phyloP scores from a whole-genome alignment of 352 stramenopile genomes.

The Detonula confervacea region DNA sequence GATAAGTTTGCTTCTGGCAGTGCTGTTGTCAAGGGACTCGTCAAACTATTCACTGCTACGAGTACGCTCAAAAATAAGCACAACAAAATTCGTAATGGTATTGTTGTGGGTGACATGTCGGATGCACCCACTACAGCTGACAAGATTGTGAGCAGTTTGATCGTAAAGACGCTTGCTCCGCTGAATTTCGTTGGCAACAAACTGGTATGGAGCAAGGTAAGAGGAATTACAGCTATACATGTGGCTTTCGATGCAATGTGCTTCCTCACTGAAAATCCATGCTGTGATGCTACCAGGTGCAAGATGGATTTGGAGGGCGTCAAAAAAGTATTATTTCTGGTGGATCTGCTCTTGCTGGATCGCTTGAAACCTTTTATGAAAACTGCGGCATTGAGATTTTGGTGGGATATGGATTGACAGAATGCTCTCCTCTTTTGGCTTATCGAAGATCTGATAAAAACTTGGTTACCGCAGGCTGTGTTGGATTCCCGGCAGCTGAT shows the following conservation, averaged over 20 bases:
- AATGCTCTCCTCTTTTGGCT: slow-evolving; percentile 77
- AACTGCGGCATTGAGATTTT: slow-evolving; percentile 74
- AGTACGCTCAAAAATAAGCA: slow-evolving; percentile 60
- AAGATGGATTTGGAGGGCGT: slow-evolving; percentile 82
- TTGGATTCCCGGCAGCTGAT: slow-evolving; percentile 71
- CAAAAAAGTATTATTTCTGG: slow-evolving; percentile 81
- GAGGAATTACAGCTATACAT: too few species aligned
- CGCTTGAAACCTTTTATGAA: slow-evolving; percentile 83
- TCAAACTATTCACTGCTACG: slow-evolving; percentile 76
- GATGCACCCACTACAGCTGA: slow-evolving; percentile 49
- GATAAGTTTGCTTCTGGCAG: slow-evolving; percentile 78
- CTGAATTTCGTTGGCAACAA: slow-evolving; percentile 82
- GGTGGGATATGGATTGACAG: slow-evolving; percentile 84
- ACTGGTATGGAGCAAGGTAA: slow-evolving; percentile 82
- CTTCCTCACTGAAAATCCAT: too few species aligned
- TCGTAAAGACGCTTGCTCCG: slow-evolving; percentile 60
- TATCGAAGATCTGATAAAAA: slow-evolving; percentile 74
- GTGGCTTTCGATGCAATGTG: too few species aligned
- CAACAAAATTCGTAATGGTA: slow-evolving; percentile 63
- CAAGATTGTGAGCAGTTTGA: slow-evolving; percentile 53
- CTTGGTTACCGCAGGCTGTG: slow-evolving; percentile 78
- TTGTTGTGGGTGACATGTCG: slow-evolving; percentile 75
- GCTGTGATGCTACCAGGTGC: too few species aligned
- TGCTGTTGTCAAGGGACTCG: slow-evolving; percentile 65
- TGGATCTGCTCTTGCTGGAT: slow-evolving; percentile 75